Base-by-base conservation (phyloP, 1,139 yeast genomes). In the Nakaseomyces uthaithaninus region DNA sequence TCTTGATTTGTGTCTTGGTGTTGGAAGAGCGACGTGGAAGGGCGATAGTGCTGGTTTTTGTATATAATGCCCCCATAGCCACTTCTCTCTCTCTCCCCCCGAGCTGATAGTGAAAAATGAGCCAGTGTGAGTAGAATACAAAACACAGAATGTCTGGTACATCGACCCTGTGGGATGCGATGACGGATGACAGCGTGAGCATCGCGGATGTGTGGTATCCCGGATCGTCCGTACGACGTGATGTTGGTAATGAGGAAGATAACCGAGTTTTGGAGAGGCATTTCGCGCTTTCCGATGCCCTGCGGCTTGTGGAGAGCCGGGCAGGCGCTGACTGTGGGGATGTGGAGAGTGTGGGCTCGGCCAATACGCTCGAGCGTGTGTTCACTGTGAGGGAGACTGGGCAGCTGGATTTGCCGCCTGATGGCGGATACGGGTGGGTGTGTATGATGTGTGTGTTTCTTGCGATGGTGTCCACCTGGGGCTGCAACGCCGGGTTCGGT, bases 381-480 rank as follows among this genome's bases (percentile, higher is more conserved):
- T 63, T 56, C 45, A 62, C 65, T n/a, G 60, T 60, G 39, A 46
- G 45, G 27, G 45, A 57, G 1, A 59, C 62, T 0, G 65, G 65
- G 10, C 46, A 50, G 22, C 35, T 60, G 3, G 68, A 64, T 34
- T 63, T 66, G 28, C 81, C 80, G 2, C 77, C 80, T 2, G 91
- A 81, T 60, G 75, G 76, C 20, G 84, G 84, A 1, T 72, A 72
- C 47, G 86, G 85, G 1, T 82, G 91, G 87, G 72, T 78, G 4
- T 69, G 78, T 40, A 75, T 78, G 0, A 41, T 71, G 2, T 72
- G 81, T 48, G 74, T 74, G 0, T 66, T 74, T 57, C 52, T 71
- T 20, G 66, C 77, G 36, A 70, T 72, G 50, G 69, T 76, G 45
- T 64, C 75, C 23, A 74, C 86, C 1, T 83, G 94, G 94, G 94